Evolutionary conservation across 768 basidiomycete species (phyloP).

Genomic region (Mycena belliarum): DNA sequence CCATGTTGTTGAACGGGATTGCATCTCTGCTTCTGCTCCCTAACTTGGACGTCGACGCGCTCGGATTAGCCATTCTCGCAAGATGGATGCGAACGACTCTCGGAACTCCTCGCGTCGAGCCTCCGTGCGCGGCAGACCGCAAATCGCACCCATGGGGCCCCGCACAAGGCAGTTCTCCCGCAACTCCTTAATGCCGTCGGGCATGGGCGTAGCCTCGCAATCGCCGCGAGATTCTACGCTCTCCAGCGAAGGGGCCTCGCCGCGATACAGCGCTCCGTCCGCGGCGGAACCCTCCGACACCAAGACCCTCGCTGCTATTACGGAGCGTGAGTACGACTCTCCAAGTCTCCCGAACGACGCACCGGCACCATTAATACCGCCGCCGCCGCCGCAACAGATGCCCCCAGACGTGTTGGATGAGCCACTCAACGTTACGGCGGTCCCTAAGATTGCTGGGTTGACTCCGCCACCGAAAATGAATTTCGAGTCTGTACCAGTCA

Average conservation of each 20-base stretch:
- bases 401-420: slow-evolving; percentile 1
- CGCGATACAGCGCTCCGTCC: slow-evolving; percentile 12
- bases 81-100: slow-evolving; percentile 5
- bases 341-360: not conserved
- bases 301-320: slow-evolving; percentile 9
- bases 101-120: slow-evolving; percentile 1
- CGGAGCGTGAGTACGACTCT: slow-evolving; percentile 7
- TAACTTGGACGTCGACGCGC: slow-evolving; percentile 8
- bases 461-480: slow-evolving; percentile 50
- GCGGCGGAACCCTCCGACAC: slow-evolving; percentile 1
- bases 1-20: no score
- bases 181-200: slow-evolving; percentile 1
- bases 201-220: not conserved
- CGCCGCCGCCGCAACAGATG: not conserved
- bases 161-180: slow-evolving; percentile 7
- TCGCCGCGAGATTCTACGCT: not conserved
- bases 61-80: not conserved
- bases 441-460: slow-evolving; percentile 33
- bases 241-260: not conserved
- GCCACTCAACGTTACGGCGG: slow-evolving; percentile 11
- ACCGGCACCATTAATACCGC: not conserved
- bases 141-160: slow-evolving; percentile 18
- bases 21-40: not conserved
- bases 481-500: slow-evolving; percentile 58
- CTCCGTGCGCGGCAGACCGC: slow-evolving; percentile 14